Conservation (phyloP, 1,284 basidiomycete species). For the Entoloma clypeatum region DNA sequence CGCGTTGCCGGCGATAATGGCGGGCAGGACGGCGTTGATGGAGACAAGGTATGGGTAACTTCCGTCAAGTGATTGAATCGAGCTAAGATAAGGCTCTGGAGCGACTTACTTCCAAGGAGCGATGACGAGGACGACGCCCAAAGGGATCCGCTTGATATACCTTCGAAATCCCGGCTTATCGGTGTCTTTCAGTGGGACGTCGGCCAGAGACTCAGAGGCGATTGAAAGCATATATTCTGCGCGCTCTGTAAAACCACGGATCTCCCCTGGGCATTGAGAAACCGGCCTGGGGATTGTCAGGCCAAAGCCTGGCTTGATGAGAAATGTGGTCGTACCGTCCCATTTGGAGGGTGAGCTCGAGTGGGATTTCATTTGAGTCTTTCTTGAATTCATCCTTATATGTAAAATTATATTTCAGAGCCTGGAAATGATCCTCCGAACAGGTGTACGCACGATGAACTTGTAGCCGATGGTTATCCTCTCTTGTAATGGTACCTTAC, state of each 20-base stretch:
- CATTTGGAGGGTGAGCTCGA: conserved; percentile 53
- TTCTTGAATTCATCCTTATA: conserved; percentile 71
- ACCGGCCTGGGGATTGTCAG: conserved; percentile 55
- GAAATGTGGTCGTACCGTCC: conserved; percentile 31
- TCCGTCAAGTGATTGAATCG: conserved; percentile 8
- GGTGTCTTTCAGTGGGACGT: conserved; percentile 69
- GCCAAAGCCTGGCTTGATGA: background rate
- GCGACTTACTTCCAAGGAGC: conserved; percentile 83
- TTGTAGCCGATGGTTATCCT: conserved; percentile 70
- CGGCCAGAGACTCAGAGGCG: conserved; percentile 73
- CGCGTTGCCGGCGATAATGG: conserved; percentile 83
- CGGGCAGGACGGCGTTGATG: conserved; percentile 88
- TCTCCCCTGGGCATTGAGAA: conserved; percentile 73
- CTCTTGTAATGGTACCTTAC: conserved; percentile 61
- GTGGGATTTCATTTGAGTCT: conserved; percentile 63
- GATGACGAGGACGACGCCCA: conserved; percentile 87
- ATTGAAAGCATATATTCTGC: conserved; percentile 85
- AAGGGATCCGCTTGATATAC: conserved; percentile 77
- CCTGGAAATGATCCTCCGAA: background rate
- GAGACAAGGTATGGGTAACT: conserved; percentile 89
- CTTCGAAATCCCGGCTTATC: conserved; percentile 81
- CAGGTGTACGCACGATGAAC: conserved; percentile 59
- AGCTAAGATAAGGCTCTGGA: conserved; percentile 6
- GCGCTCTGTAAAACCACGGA: conserved; percentile 78
- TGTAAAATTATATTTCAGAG: background rate